Percentiles rank a stretch among this genome's conserved stretches.
phyloP scores from a whole-genome alignment of 2,329 filamentous ascomycete species.

The Truncatella angustata region DNA sequence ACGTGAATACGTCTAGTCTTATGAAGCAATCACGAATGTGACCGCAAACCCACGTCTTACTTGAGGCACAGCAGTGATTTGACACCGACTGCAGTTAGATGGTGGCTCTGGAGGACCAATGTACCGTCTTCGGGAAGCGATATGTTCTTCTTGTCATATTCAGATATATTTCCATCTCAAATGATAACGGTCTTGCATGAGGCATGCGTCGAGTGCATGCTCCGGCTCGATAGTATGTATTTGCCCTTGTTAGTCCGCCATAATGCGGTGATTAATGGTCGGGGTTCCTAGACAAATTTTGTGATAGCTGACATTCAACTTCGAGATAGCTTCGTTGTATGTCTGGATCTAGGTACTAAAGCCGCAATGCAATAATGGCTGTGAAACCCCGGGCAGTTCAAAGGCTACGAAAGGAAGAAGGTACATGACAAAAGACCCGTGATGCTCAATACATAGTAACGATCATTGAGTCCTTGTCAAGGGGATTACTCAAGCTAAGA shows the following conservation, averaged over 20 bases:
- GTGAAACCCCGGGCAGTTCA: too few species aligned
- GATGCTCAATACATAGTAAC: too few species aligned
- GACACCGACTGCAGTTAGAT: not conserved
- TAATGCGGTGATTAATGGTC: not conserved
- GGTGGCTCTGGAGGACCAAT: not conserved
- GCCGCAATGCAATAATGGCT: not conserved
- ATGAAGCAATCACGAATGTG: too few species aligned
- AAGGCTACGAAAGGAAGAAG: not conserved
- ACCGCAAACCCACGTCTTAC: too few species aligned
- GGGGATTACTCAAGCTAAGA: too few species aligned
- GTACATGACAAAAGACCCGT: not conserved
- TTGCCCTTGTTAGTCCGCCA: not conserved
- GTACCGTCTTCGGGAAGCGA: constrained; percentile 13
- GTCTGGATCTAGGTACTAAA: not conserved
- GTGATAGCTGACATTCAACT: too few species aligned
- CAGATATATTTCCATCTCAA: not conserved
- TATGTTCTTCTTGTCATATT: constrained; percentile 15
- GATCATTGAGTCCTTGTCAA: too few species aligned
- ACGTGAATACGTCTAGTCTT: too few species aligned
- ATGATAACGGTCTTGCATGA: not conserved
- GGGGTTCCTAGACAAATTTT: too few species aligned
- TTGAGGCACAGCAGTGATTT: too few species aligned
- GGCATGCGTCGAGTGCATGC: not conserved
- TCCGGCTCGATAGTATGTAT: not conserved
- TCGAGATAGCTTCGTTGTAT: too few species aligned